Evolutionary conservation across 306 rosid species (phyloP).

Genomic region (Alnus rubra): DNA sequence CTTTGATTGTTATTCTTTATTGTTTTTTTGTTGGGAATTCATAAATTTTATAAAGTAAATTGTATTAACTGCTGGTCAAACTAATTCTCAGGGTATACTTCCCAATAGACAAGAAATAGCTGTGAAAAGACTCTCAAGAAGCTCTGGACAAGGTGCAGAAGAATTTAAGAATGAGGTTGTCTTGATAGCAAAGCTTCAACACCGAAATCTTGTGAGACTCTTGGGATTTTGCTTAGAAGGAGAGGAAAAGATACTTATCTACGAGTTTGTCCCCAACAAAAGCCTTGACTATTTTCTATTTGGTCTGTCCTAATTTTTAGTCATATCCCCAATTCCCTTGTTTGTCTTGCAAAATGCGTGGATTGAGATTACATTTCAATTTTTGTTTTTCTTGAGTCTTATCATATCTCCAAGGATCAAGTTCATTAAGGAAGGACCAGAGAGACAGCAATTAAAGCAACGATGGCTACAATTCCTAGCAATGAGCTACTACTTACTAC

Average conservation of each 20-base stretch:
- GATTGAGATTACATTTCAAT: too few species aligned
- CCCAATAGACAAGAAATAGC: constrained; percentile 25
- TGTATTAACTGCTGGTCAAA: background rate
- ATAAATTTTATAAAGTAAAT: too few species aligned
- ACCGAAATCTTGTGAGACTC: constrained; percentile 32
- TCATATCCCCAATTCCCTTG: background rate
- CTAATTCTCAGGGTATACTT: constrained; percentile 22
- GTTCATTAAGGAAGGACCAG: too few species aligned
- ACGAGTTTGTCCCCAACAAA: constrained; percentile 30
- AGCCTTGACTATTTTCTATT: constrained; percentile 30
- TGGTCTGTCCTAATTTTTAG: background rate
- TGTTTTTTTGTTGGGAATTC: too few species aligned
- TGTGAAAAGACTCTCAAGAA: constrained; percentile 31
- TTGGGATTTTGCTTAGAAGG: constrained; percentile 41
- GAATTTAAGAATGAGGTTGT: constrained; percentile 40
- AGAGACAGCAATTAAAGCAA: too few species aligned
- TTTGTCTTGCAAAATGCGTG: too few species aligned
- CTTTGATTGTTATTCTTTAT: too few species aligned
- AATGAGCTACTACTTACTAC: too few species aligned
- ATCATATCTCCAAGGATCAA: too few species aligned
- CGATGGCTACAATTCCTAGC: too few species aligned
- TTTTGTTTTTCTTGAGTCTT: too few species aligned
- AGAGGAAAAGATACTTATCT: constrained; percentile 35
- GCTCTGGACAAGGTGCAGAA: constrained; percentile 25
- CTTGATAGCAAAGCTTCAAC: constrained; percentile 38